A percentile compares a stretch with the other conserved stretches of the same genome.
phyloP scores from a whole-genome alignment of 192 early-diverging fungal species.

The Rhizophagus clarus region DNA sequence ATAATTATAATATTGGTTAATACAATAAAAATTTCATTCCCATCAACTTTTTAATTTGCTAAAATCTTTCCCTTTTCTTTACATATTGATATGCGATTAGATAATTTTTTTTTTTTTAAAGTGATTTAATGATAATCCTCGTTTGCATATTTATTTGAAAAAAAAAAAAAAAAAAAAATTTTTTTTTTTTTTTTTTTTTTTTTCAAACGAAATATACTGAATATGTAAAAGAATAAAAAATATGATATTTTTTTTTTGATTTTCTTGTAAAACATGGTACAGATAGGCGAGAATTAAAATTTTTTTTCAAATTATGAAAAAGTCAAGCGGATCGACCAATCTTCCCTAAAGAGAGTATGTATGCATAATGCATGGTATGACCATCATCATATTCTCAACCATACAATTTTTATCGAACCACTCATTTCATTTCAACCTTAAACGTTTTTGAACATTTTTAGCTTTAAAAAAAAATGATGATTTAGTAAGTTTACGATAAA shows the following conservation, averaged over 20 bases:
- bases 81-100: not conserved
- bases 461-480: not conserved
- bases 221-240: not conserved
- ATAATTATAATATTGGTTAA: not conserved
- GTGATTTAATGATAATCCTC: not conserved
- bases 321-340: too few species aligned
- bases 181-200: not conserved
- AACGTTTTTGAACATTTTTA: not conserved
- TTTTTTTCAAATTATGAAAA: too few species aligned
- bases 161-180: too few species aligned
- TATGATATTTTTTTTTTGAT: too few species aligned
- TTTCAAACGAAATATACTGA: not conserved
- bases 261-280: too few species aligned
- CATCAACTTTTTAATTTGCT: not conserved
- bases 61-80: not conserved
- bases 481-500: too few species aligned
- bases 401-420: too few species aligned
- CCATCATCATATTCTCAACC: too few species aligned
- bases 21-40: not conserved
- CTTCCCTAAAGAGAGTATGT: too few species aligned
- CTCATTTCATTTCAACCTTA: too few species aligned
- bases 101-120: not conserved
- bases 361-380: too few species aligned
- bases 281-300: too few species aligned
- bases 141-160: not conserved